A percentile compares a stretch with the other conserved stretches of the same genome.
Evolutionary conservation across 2,329 filamentous ascomycete species (phyloP).

Genomic region (Hypoxylon sp.): DNA sequence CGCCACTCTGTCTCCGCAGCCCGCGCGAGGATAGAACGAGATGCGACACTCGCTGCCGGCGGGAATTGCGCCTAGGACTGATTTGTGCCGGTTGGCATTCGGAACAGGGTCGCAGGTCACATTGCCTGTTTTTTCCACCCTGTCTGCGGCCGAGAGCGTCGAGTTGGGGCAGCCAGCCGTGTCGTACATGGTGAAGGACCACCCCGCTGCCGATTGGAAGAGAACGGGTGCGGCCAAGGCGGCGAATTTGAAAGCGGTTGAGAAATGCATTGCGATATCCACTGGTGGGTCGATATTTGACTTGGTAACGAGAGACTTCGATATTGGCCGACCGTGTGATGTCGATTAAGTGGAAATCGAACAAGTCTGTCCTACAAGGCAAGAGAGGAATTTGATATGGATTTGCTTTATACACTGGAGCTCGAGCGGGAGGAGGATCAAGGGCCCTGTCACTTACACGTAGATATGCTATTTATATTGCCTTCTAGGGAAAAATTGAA

Average conservation of each 20-base stretch:
- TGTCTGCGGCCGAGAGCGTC: constrained; percentile 16
- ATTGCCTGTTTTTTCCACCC: constrained; percentile 20
- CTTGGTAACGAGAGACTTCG: background rate
- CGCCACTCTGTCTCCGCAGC: constrained; percentile 22
- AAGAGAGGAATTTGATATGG: background rate
- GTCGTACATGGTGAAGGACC: constrained; percentile 32
- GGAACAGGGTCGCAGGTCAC: constrained; percentile 24
- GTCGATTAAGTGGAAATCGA: background rate
- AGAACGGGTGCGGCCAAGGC: constrained; percentile 9
- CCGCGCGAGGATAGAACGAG: constrained; percentile 23
- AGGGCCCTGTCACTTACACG: background rate
- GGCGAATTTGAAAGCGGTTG: constrained; percentile 7
- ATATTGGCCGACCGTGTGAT: background rate
- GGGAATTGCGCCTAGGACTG: constrained; percentile 24
- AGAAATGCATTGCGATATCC: constrained; percentile 20
- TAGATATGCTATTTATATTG: constrained; percentile 4
- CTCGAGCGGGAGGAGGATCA: background rate
- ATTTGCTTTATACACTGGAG: background rate
- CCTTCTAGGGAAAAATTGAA: constrained; percentile 1
- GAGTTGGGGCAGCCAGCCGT: constrained; percentile 21
- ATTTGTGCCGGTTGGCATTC: constrained; percentile 27
- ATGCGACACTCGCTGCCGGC: constrained; percentile 28
- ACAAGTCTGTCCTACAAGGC: background rate
- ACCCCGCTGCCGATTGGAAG: constrained; percentile 17
- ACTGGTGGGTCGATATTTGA: background rate